Conservation (phyloP, 306 rosid species). For the Delonix regia region DNA sequence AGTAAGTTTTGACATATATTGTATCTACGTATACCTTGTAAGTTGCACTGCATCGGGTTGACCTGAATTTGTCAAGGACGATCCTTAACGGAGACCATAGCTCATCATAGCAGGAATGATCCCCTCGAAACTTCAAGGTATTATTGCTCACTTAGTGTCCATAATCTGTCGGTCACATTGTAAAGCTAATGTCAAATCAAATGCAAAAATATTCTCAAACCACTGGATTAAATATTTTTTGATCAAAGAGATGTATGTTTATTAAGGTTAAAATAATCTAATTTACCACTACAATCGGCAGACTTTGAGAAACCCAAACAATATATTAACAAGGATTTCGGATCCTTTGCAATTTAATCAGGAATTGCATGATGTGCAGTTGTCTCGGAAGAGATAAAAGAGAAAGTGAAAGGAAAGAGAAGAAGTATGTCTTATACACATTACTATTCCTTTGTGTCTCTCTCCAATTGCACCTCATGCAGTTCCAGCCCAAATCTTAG, state of each 20-base stretch:
- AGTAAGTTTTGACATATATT: not conserved
- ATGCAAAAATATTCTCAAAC: slow-evolving; percentile 5
- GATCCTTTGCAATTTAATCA: too few relatives aligned
- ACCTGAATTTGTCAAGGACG: slow-evolving; percentile 47
- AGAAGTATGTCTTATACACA: too few relatives aligned
- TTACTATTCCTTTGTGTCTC: too few relatives aligned
- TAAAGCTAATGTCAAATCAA: slow-evolving; percentile 13
- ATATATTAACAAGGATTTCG: not conserved
- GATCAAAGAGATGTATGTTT: not conserved
- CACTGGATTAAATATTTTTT: not conserved
- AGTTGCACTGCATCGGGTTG: slow-evolving; percentile 42
- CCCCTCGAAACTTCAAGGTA: slow-evolving; percentile 51
- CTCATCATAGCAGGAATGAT: slow-evolving; percentile 60
- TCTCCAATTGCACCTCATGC: too few relatives aligned
- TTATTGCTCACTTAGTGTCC: slow-evolving; percentile 56
- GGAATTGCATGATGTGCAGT: too few relatives aligned
- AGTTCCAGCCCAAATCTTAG: too few relatives aligned
- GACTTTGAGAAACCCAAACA: not conserved
- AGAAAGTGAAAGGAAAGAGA: too few relatives aligned
- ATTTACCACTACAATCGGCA: not conserved
- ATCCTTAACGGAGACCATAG: slow-evolving; percentile 51
- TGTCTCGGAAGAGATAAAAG: too few relatives aligned
- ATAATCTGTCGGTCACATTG: slow-evolving; percentile 49
- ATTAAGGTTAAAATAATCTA: not conserved
- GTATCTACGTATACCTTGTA: slow-evolving; percentile 46